Percentiles rank a stretch among this genome's conserved stretches.
Evolutionary conservation across 495 filamentous ascomycete genomes (phyloP).

Genomic region (Neohortaea acidophila): DNA sequence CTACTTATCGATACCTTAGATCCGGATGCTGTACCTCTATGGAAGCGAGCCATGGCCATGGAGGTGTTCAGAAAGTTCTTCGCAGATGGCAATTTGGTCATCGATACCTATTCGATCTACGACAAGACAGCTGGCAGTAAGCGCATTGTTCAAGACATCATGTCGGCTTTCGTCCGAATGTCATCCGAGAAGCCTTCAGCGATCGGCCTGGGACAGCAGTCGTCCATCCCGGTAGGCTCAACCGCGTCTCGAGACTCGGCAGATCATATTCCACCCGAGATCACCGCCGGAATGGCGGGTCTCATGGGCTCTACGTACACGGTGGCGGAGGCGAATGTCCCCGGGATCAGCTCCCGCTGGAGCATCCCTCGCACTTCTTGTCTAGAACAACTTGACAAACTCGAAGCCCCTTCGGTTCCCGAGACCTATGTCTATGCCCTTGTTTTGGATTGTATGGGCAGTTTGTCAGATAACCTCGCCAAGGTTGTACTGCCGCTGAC

Average conservation of each 20-base stretch:
- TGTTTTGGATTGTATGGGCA: constrained; percentile 72
- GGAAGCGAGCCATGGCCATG: constrained; percentile 83
- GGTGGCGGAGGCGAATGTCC: constrained; percentile 49
- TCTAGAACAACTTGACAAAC: constrained; percentile 87
- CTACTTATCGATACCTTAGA: constrained; percentile 82
- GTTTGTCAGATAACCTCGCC: constrained; percentile 77
- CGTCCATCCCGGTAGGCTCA: constrained; percentile 49
- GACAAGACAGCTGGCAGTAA: constrained; percentile 61
- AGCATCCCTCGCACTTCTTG: constrained; percentile 77
- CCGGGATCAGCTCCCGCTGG: constrained; percentile 78
- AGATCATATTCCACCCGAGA: constrained; percentile 77
- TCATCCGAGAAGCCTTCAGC: constrained; percentile 77
- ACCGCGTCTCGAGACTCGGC: constrained; percentile 28
- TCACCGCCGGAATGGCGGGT: constrained; percentile 62
- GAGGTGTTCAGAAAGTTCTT: constrained; percentile 79
- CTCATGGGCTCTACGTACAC: constrained; percentile 80
- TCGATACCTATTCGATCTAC: constrained; percentile 66
- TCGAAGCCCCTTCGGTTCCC: constrained; percentile 64
- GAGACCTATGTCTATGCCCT: constrained; percentile 91
- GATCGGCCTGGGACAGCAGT: constrained; percentile 78
- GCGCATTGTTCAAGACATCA: constrained; percentile 61
- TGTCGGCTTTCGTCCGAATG: constrained; percentile 69
- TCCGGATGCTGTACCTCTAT: constrained; percentile 56
- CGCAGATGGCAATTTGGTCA: constrained; percentile 56
- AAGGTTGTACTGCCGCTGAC: constrained; percentile 85